These are phyloP conservation scores for Cucumis melo DNA, from an alignment of 306 rosid genomes.

Conservation along the genomic window DNA sequence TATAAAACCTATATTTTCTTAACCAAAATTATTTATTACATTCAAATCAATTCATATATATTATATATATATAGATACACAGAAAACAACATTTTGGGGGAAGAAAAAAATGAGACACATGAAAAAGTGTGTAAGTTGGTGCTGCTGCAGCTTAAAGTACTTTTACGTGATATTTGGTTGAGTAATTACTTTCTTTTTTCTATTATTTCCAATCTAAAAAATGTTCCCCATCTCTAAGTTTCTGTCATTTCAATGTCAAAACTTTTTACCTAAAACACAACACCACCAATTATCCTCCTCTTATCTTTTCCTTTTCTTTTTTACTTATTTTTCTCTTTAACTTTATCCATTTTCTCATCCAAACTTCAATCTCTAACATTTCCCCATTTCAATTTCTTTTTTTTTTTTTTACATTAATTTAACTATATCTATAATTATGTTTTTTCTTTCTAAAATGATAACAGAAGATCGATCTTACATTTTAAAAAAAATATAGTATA, in stretches of 20 bases:
- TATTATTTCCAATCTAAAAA: not conserved
- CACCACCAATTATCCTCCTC: not conserved
- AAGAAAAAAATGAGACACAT: not conserved
- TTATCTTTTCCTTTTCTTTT: not conserved
- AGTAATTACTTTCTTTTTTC: not conserved
- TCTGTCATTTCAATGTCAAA: not conserved
- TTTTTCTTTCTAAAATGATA: too few relatives aligned
- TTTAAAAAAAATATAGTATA: too few relatives aligned
- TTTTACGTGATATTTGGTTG: constrained; percentile 5
- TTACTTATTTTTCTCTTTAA: not conserved
- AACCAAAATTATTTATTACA: not conserved
- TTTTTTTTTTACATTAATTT: too few relatives aligned
- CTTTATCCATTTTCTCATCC: not conserved
- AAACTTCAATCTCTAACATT: not conserved
- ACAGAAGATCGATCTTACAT: too few relatives aligned
- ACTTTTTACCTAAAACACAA: not conserved
- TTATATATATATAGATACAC: too few relatives aligned
- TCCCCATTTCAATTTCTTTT: too few relatives aligned
- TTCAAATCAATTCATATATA: too few relatives aligned
- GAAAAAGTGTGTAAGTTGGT: not conserved
- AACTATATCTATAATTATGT: too few relatives aligned
- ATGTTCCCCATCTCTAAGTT: not conserved
- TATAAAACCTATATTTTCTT: not conserved
- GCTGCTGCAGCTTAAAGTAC: not conserved
- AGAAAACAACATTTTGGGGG: not conserved